A percentile compares a stretch with the other conserved stretches of the same genome.
Evolutionary conservation across 495 filamentous ascomycete genomes (phyloP).

Genomic region (Wilcoxina mikolae): DNA sequence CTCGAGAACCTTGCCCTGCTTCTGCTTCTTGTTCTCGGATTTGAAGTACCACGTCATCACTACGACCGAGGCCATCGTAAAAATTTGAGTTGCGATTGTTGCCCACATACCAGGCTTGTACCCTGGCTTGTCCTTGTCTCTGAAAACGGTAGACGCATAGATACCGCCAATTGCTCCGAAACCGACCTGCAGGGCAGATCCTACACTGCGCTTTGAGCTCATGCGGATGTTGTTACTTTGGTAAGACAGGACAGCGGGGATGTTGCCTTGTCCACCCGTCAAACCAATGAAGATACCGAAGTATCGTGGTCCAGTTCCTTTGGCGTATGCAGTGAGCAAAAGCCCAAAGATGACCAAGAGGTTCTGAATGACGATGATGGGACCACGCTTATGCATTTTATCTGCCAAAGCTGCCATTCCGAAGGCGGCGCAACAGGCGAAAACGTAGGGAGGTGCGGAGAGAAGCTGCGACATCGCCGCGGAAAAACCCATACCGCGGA

Average conservation of each 20-base stretch:
- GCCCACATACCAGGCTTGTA: slow-evolving; percentile 44
- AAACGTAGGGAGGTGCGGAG: slow-evolving; percentile 33
- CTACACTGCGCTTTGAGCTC: slow-evolving; percentile 40
- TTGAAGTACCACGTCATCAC: slow-evolving; percentile 17
- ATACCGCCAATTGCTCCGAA: slow-evolving; percentile 48
- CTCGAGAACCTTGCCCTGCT: slow-evolving; percentile 18
- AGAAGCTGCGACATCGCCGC: slow-evolving; percentile 34
- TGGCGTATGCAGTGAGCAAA: slow-evolving; percentile 40
- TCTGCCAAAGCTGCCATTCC: slow-evolving; percentile 39
- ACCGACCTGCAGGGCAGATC: slow-evolving; percentile 31
- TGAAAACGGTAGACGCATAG: slow-evolving; percentile 41
- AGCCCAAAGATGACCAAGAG: slow-evolving; percentile 38
- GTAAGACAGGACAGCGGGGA: slow-evolving; percentile 42
- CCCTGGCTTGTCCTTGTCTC: slow-evolving; percentile 38
- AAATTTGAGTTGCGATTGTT: slow-evolving; percentile 19
- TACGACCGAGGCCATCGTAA: slow-evolving; percentile 8
- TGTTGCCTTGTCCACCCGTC: slow-evolving; percentile 40
- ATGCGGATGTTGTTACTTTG: slow-evolving; percentile 53
- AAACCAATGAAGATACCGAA: slow-evolving; percentile 45
- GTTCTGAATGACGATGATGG: slow-evolving; percentile 40
- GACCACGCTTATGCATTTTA: slow-evolving; percentile 39
- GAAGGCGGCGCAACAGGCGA: slow-evolving; percentile 30
- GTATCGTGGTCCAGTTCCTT: slow-evolving; percentile 36
- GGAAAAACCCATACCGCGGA: slow-evolving; percentile 38
- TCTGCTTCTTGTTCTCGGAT: slow-evolving; percentile 23